A percentile compares a stretch with the other conserved stretches of the same genome.
Evolutionary conservation across 2,329 filamentous ascomycete genomes (phyloP).

Genomic region (Exserohilum turcica): DNA sequence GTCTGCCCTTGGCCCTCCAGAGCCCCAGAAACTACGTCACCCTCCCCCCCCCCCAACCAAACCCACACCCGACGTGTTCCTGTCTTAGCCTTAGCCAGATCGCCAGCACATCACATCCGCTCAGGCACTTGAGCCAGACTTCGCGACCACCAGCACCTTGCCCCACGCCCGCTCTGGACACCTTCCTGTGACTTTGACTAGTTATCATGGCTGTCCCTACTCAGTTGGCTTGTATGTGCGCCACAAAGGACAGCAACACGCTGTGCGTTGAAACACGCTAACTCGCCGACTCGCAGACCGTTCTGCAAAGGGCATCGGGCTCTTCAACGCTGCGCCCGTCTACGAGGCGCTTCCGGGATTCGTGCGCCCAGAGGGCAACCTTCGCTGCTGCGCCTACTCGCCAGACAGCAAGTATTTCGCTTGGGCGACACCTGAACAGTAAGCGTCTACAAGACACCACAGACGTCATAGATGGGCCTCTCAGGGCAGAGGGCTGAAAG

Average conservation of each 20-base stretch:
- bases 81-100: conserved; percentile 36
- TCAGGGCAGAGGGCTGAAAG: not conserved
- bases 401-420: conserved; percentile 95
- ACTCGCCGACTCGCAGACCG: conserved; percentile 61
- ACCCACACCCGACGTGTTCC: conserved; percentile 35
- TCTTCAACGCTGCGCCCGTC: conserved; percentile 87
- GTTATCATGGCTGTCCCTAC: conserved; percentile 92
- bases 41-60: conserved; percentile 25
- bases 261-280: conserved; percentile 10
- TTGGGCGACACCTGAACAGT: conserved; percentile 84
- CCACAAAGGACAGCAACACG: not conserved
- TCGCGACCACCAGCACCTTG: conserved; percentile 41
- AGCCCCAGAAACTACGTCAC: conserved; percentile 36
- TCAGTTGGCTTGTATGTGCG: conserved; percentile 81
- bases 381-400: conserved; percentile 94
- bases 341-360: conserved; percentile 88
- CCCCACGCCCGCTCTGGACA: conserved; percentile 31
- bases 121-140: conserved; percentile 34
- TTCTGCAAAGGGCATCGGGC: conserved; percentile 93
- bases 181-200: conserved; percentile 81
- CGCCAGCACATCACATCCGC: conserved; percentile 31
- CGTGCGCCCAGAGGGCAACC: conserved; percentile 80
- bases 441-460: conserved; percentile 31
- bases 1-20: conserved; percentile 33
- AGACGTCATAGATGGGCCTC: not conserved